Conservation (phyloP, 129 eudicot genomes). For the Tagetes erecta region DNA sequence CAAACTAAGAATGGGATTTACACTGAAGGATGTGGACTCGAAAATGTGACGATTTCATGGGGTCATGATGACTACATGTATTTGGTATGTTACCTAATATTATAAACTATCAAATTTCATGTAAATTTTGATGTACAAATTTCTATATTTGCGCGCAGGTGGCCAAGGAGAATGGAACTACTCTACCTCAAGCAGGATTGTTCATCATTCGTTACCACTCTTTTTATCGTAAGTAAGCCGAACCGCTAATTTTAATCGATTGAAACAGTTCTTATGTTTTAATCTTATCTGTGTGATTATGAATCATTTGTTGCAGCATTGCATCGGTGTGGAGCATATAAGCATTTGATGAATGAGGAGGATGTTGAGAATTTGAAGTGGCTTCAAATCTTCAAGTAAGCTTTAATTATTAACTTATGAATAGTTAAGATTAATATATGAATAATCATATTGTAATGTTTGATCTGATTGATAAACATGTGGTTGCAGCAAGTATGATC, state of each 20-base stretch:
- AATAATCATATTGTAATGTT: background rate
- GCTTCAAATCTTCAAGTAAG: slow-evolving; percentile 67
- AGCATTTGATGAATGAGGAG: slow-evolving; percentile 65
- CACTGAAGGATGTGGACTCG: slow-evolving; percentile 46
- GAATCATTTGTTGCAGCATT: slow-evolving; percentile 33
- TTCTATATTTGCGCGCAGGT: slow-evolving; percentile 37
- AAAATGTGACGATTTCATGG: slow-evolving; percentile 54
- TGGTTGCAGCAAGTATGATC: slow-evolving; percentile 70
- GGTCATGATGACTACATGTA: slow-evolving; percentile 74
- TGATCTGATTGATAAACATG: background rate
- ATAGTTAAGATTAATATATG: background rate
- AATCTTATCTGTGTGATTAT: background rate
- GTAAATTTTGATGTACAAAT: background rate
- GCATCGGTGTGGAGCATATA: slow-evolving; percentile 63
- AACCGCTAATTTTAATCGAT: background rate
- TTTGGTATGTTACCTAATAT: slow-evolving; percentile 30
- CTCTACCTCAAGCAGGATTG: slow-evolving; percentile 53
- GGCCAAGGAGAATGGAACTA: slow-evolving; percentile 46
- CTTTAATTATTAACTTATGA: background rate
- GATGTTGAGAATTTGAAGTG: slow-evolving; percentile 67
- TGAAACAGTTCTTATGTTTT: background rate
- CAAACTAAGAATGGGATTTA: slow-evolving; percentile 52
- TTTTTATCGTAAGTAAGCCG: slow-evolving; percentile 45
- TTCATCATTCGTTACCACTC: slow-evolving; percentile 60
- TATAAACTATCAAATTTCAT: too few relatives aligned